A percentile compares a stretch with the other conserved stretches of the same genome.
phyloP scores from a whole-genome alignment of 2,329 filamentous ascomycete species.

The Alternaria brassicae region DNA sequence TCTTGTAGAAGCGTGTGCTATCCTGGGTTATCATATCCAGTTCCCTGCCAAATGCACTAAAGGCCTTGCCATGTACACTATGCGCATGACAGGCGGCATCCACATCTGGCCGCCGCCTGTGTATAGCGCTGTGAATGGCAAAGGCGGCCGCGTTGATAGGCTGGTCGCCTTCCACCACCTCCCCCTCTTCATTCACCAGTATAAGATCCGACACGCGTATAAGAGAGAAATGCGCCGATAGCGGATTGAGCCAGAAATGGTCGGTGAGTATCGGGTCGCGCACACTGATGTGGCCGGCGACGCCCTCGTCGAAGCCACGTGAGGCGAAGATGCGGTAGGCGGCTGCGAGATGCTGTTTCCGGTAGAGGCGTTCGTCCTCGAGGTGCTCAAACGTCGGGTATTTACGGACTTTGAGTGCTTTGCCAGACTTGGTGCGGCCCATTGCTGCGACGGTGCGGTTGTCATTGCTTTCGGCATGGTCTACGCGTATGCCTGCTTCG shows the following conservation, averaged over 20 bases:
- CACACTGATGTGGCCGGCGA: conserved; percentile 57
- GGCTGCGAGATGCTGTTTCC: conserved; percentile 56
- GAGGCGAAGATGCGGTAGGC: conserved; percentile 52
- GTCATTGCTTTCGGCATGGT: conserved; percentile 46
- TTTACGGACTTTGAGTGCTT: conserved; percentile 55
- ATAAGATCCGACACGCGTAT: conserved; percentile 54
- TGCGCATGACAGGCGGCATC: conserved; percentile 56
- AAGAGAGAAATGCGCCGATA: conserved; percentile 55
- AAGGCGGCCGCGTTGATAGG: conserved; percentile 57
- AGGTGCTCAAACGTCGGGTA: conserved; percentile 52
- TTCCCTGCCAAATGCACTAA: conserved; percentile 54
- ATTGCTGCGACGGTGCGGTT: conserved; percentile 56
- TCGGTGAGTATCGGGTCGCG: conserved; percentile 46
- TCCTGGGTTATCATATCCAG: conserved; percentile 60
- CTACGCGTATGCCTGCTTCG: conserved; percentile 30
- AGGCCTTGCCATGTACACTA: conserved; percentile 57
- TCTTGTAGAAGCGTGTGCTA: conserved; percentile 52
- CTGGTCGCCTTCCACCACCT: conserved; percentile 51
- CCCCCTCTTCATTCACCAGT: conserved; percentile 53
- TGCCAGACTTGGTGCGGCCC: conserved; percentile 56
- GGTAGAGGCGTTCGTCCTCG: conserved; percentile 53
- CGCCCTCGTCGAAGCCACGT: conserved; percentile 51
- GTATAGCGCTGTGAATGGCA: conserved; percentile 56
- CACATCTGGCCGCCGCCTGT: conserved; percentile 47
- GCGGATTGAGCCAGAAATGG: conserved; percentile 53